Percentiles rank a stretch among this genome's conserved stretches.
Evolutionary conservation across 805 yeast species (phyloP).

Genomic region (Metschnikowia baotianmanensis): DNA sequence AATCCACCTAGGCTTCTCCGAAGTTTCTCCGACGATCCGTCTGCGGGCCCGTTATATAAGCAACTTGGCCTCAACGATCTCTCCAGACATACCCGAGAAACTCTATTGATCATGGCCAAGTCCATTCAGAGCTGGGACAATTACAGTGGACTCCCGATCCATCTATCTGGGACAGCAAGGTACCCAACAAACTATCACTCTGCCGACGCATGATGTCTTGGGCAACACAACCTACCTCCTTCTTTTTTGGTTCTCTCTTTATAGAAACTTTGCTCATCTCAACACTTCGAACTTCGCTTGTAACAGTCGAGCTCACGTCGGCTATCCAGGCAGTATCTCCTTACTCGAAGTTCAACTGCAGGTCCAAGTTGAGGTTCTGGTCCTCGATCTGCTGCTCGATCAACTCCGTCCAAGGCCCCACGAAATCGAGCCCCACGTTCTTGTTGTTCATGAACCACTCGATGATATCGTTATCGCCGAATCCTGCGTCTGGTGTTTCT

Average conservation of each 20-base stretch:
- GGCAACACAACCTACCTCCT: too few relatives aligned
- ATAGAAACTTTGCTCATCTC: too few relatives aligned
- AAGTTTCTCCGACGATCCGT: background rate
- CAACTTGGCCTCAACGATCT: conserved; percentile 12
- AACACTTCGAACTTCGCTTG: too few relatives aligned
- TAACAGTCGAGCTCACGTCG: too few relatives aligned
- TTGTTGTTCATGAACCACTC: conserved; percentile 43
- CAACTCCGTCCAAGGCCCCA: conserved; percentile 80
- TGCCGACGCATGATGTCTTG: too few relatives aligned
- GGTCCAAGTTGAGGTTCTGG: conserved; percentile 12
- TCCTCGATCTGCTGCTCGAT: conserved; percentile 60
- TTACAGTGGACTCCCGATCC: conserved; percentile 21
- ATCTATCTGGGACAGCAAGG: conserved; percentile 18
- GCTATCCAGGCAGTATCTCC: too few relatives aligned
- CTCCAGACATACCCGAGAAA: conserved; percentile 15
- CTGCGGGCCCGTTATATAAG: conserved; percentile 6
- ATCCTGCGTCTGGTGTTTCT: conserved; percentile 18
- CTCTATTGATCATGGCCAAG: conserved; percentile 22
- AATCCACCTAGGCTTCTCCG: background rate
- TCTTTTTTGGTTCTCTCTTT: too few relatives aligned
- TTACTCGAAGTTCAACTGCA: conserved; percentile 6
- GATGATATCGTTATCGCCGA: conserved; percentile 42
- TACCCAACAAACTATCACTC: background rate
- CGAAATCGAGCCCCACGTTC: conserved; percentile 39
- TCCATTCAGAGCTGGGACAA: conserved; percentile 30